Conservation (phyloP, 768 basidiomycete species). For the Mycena epipterygia region DNA sequence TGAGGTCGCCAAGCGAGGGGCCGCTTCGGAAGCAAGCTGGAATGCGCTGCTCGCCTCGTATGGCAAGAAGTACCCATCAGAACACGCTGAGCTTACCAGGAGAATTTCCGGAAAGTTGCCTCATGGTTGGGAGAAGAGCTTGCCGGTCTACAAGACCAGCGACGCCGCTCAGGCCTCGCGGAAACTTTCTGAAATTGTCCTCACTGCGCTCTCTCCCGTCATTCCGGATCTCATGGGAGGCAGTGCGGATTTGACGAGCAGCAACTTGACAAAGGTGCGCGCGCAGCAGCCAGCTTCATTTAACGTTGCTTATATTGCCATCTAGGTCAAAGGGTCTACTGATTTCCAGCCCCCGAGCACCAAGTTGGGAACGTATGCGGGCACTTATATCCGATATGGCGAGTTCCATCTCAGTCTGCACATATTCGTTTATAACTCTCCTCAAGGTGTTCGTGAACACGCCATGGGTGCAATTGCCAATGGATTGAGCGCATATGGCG, state of each 20-base stretch:
- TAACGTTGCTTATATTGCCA: not conserved
- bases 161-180: conserved; percentile 92
- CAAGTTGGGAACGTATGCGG: conserved; percentile 85
- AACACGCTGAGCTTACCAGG: conserved; percentile 88
- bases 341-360: conserved; percentile 96
- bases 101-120: conserved; percentile 89
- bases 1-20: conserved; percentile 78
- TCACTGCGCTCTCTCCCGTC: conserved; percentile 78
- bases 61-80: conserved; percentile 82
- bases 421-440: not conserved
- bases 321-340: conserved; percentile 77
- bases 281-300: not conserved
- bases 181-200: conserved; percentile 92
- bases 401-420: not conserved
- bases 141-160: conserved; percentile 87
- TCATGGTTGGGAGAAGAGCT: conserved; percentile 85
- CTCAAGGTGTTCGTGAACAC: conserved; percentile 87
- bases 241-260: conserved; percentile 93
- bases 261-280: conserved; percentile 69
- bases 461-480: conserved; percentile 97
- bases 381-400: conserved; percentile 94
- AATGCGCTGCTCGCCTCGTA: conserved; percentile 76
- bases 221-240: conserved; percentile 92
- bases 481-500: conserved; percentile 91
- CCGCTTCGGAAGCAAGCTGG: conserved; percentile 83